phyloP scores from a whole-genome alignment of 371 early-diverging fungal genomes.

The Zychaea mexicana region DNA sequence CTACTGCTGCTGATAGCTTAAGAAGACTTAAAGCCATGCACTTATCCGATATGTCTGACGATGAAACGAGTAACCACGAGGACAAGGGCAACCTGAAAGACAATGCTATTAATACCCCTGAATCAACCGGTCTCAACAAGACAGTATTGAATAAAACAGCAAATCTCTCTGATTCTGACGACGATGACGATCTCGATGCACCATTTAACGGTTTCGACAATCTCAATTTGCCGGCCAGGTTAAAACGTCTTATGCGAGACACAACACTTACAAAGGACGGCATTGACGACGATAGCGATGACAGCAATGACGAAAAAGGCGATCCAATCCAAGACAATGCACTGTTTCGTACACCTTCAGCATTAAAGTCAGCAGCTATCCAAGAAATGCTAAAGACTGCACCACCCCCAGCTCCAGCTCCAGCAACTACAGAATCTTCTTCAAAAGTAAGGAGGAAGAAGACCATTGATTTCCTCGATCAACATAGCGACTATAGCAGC shows the following conservation, averaged over 20 bases:
- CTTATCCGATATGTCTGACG: not conserved
- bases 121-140: not conserved
- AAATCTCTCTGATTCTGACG: conserved; percentile 19
- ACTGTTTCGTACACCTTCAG: conserved; percentile 18
- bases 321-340: conserved; percentile 14
- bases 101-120: conserved; percentile 11
- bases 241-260: conserved; percentile 20
- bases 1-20: not conserved
- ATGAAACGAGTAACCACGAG: not conserved
- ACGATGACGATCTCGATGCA: conserved; percentile 15
- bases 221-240: conserved; percentile 16
- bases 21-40: not conserved
- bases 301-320: conserved; percentile 14
- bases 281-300: conserved; percentile 5
- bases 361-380: conserved; percentile 12
- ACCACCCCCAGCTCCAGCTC: not conserved
- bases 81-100: too few species aligned
- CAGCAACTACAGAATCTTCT: not conserved
- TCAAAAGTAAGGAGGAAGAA: conserved; percentile 2
- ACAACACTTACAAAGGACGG: not conserved
- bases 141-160: not conserved
- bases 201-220: conserved; percentile 8
- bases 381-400: conserved; percentile 7
- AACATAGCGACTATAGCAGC: conserved; percentile 2
- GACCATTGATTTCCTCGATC: not conserved